Conservation (phyloP, 306 rosid genomes). For the Bauhinia variegata region DNA sequence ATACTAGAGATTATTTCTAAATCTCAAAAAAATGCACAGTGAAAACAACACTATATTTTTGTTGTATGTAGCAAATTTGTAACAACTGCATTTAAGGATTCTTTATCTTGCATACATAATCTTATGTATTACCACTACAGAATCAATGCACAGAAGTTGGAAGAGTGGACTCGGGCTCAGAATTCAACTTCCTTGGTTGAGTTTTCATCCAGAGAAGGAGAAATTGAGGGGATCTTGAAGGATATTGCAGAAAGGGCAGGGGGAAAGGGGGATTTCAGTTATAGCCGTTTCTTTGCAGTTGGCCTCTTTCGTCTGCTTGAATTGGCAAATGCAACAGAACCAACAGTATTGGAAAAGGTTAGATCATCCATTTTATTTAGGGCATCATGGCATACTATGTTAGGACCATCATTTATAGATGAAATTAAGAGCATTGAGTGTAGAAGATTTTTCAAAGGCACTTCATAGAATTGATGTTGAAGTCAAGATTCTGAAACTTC, state of each 20-base stretch:
- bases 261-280: slow-evolving; percentile 76
- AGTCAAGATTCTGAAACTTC: slow-evolving; percentile 21
- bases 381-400: slow-evolving; percentile 17
- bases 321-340: slow-evolving; percentile 93
- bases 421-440: slow-evolving; percentile 21
- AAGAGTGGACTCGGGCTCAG: slow-evolving; percentile 92
- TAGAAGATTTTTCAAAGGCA: slow-evolving; percentile 27
- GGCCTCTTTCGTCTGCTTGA: slow-evolving; percentile 96
- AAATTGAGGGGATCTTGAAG: slow-evolving; percentile 77
- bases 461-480: slow-evolving; percentile 19
- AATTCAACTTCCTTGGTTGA: slow-evolving; percentile 74
- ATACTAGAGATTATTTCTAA: background rate
- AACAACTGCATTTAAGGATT: slow-evolving; percentile 30
- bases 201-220: slow-evolving; percentile 87
- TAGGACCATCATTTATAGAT: slow-evolving; percentile 4
- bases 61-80: slow-evolving; percentile 12
- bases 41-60: background rate
- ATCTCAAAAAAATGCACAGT: background rate
- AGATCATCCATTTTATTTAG: slow-evolving; percentile 27
- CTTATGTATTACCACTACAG: slow-evolving; percentile 45
- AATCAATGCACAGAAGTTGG: slow-evolving; percentile 82
- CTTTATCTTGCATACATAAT: slow-evolving; percentile 26
- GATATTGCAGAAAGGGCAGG: slow-evolving; percentile 90
- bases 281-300: slow-evolving; percentile 95
- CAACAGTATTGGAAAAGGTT: slow-evolving; percentile 90